Base-by-base conservation (phyloP, 805 yeast species). In the Yarrowia alimentaria region DNA sequence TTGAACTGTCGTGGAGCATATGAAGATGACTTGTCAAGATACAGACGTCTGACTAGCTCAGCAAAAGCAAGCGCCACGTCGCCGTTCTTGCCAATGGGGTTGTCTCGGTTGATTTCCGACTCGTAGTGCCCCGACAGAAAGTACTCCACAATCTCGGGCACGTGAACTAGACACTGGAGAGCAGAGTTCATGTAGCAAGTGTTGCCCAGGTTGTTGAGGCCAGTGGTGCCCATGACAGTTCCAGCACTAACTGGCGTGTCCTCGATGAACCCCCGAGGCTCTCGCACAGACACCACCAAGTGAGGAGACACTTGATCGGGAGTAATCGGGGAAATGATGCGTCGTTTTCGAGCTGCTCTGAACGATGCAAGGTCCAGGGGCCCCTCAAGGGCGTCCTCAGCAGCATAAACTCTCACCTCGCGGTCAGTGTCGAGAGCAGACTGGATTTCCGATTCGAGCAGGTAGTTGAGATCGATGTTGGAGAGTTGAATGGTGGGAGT, bases 141-240 rank as follows among this genome's bases (percentile, higher is more conserved):
- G 62, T 88, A 91, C 32, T 79, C 74, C 8, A 82, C 77, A 19
- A 93, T 66, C 64, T 88, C 96, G 1, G 95, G 95, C 10, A 90
- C 75, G 61, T 91, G 98, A 10, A 59, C 47, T 0, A 79, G 76
- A 61, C 97, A 91, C 62, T 93, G 98, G 35, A 91, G 68, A 0
- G 96, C 96, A 8, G 95, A 85, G 64, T 88, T 89, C 97, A 90
- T 89, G 64, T 88, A 90, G 65, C 97, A 90, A 0, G 95, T 82
- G 63, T 90, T 90, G 2, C 97, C 97, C 55, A 89, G 68, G 61
- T 87, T 90, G 48, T 74, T 69, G 61, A 83, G 57, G 55, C 97
- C 83, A 53, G 73, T 64, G 38, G 71, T 62, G 57, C 96, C 90
- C 19, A 26, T 25, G 14, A 51, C 16, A 2, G 47, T 32, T 8